Evolutionary conservation across 2,329 filamentous ascomycete genomes (phyloP).

Genomic region (Talaromyces sp.): DNA sequence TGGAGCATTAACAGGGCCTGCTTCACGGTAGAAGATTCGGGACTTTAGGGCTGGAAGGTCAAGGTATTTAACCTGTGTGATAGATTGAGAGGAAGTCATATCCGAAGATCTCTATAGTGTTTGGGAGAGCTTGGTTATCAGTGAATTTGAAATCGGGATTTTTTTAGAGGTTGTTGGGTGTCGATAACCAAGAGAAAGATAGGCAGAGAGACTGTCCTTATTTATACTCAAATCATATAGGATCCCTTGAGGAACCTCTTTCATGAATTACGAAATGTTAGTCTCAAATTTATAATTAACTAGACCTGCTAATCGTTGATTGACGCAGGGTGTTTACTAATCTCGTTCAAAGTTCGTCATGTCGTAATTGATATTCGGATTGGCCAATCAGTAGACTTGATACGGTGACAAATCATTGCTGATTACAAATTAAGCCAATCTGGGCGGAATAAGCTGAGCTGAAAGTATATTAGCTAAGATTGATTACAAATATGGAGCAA

Average conservation of each 20-base stretch:
- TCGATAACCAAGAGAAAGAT: background rate
- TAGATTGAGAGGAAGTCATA: background rate
- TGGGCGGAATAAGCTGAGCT: background rate
- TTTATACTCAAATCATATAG: background rate
- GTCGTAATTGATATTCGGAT: too few relatives aligned
- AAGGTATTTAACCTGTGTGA: background rate
- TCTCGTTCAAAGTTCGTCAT: background rate
- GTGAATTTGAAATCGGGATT: background rate
- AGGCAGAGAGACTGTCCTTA: background rate
- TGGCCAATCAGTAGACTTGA: background rate
- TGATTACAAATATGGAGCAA: background rate
- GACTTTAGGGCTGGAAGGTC: background rate
- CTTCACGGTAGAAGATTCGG: slow-evolving; percentile 40
- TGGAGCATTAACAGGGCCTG: slow-evolving; percentile 31
- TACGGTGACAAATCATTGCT: background rate
- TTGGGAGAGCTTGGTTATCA: background rate
- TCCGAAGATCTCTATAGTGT: background rate
- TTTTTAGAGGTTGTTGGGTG: background rate
- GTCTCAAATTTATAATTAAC: background rate
- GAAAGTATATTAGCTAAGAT: background rate
- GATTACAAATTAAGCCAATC: background rate
- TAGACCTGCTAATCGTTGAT: background rate
- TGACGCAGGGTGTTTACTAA: background rate
- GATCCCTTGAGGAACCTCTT: too few relatives aligned
- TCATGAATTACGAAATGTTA: background rate